These are phyloP conservation scores for Arctostaphylos glauca DNA, from an alignment of 148 eudicot species.

Conservation along the genomic window DNA sequence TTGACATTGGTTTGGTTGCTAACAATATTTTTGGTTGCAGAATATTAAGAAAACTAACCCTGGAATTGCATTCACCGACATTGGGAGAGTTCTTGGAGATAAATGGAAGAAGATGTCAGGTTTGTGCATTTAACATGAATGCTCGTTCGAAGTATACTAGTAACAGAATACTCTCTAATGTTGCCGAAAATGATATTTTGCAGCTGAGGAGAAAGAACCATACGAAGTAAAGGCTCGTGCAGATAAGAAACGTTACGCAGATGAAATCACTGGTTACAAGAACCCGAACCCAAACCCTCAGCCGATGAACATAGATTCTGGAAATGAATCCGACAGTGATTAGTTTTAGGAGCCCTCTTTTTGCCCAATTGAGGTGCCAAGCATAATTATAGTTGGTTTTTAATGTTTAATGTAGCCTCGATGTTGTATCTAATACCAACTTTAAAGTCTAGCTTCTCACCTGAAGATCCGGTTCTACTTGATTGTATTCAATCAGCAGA, in stretches of 20 bases:
- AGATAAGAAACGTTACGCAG: slow-evolving; percentile 74
- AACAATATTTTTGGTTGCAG: slow-evolving; percentile 30
- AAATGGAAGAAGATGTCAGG: slow-evolving; percentile 27
- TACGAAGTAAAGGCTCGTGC: slow-evolving; percentile 73
- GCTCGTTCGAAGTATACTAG: not conserved
- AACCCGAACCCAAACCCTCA: slow-evolving; percentile 67
- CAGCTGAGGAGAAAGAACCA: slow-evolving; percentile 91
- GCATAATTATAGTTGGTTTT: not conserved
- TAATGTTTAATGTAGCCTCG: no score
- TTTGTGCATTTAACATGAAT: slow-evolving; percentile 16
- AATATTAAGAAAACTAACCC: slow-evolving; percentile 68
- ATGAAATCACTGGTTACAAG: slow-evolving; percentile 66
- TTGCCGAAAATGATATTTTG: slow-evolving; percentile 8
- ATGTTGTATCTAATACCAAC: not conserved
- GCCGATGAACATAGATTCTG: slow-evolving; percentile 45
- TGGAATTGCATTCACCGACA: slow-evolving; percentile 57
- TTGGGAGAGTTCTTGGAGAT: slow-evolving; percentile 74
- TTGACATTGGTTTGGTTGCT: slow-evolving; percentile 15
- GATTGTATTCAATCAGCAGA: no score
- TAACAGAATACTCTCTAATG: not conserved
- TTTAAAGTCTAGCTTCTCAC: not conserved
- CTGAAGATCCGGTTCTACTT: no score
- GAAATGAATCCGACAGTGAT: slow-evolving; percentile 62
- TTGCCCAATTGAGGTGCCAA: not conserved
- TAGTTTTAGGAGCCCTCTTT: slow-evolving; percentile 19